Conservation (phyloP, 352 stramenopile species). For the Globisporangium rhizosaccharum region DNA sequence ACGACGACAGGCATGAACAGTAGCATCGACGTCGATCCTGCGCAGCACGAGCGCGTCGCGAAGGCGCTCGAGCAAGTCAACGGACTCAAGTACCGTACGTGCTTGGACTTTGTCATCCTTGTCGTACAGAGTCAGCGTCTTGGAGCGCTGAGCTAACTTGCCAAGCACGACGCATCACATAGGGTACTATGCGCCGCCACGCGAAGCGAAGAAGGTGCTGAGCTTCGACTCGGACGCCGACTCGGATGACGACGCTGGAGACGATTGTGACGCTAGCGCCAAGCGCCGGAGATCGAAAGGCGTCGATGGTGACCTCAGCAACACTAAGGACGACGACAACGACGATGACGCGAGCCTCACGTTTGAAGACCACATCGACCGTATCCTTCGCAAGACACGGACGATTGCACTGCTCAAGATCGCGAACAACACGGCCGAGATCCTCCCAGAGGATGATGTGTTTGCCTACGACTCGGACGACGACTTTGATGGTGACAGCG, state of each 20-base stretch:
- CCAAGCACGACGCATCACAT: too few species aligned
- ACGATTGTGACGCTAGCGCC: background rate
- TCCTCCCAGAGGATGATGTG: slow-evolving; percentile 40
- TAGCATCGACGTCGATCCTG: slow-evolving; percentile 13
- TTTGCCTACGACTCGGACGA: slow-evolving; percentile 30
- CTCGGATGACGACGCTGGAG: slow-evolving; percentile 30
- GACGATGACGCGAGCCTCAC: slow-evolving; percentile 19
- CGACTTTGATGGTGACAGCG: slow-evolving; percentile 4
- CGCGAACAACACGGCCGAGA: slow-evolving; percentile 63
- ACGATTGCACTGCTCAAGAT: slow-evolving; percentile 68
- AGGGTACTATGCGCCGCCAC: slow-evolving; percentile 36
- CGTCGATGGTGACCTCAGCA: slow-evolving; percentile 4
- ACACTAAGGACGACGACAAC: slow-evolving; percentile 5
- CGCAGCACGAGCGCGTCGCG: slow-evolving; percentile 54
- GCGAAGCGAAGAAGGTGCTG: slow-evolving; percentile 39
- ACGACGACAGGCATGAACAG: background rate
- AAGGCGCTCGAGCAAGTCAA: slow-evolving; percentile 72
- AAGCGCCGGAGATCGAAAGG: slow-evolving; percentile 1
- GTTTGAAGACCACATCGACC: slow-evolving; percentile 66
- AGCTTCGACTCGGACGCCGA: slow-evolving; percentile 25
- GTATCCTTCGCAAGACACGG: slow-evolving; percentile 54
- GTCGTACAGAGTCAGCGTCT: background rate
- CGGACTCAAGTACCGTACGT: slow-evolving; percentile 53
- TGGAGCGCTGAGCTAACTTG: background rate
- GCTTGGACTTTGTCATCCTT: background rate